Percentiles rank a stretch among this genome's conserved stretches.
Conservation (phyloP, 169 alveolate species). For the Eimeria sp. region DNA sequence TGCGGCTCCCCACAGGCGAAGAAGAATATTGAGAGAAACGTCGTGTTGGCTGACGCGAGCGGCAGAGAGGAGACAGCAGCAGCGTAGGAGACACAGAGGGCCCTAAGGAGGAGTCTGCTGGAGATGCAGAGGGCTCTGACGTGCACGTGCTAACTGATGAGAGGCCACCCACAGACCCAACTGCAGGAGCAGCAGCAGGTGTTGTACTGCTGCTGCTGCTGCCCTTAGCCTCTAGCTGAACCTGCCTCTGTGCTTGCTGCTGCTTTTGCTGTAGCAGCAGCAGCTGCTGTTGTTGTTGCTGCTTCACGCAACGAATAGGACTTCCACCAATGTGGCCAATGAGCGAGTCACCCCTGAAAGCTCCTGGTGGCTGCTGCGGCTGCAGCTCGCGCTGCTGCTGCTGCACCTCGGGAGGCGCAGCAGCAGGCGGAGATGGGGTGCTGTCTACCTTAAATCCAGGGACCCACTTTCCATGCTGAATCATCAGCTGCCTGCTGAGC, state of each 20-base stretch:
- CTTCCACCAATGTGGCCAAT: constrained; percentile 61
- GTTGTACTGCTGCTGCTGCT: constrained; percentile 25
- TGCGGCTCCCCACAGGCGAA: constrained; percentile 26
- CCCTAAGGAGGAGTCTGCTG: neutral
- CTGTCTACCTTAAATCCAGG: constrained; percentile 39
- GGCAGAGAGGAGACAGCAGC: constrained; percentile 52
- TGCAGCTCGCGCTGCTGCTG: constrained; percentile 26
- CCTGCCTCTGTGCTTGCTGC: constrained; percentile 7
- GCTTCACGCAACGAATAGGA: constrained; percentile 28
- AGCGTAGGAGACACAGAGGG: constrained; percentile 2
- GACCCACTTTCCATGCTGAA: constrained; percentile 47
- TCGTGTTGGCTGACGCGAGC: constrained; percentile 44
- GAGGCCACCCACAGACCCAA: constrained; percentile 3
- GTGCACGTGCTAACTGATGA: constrained; percentile 44
- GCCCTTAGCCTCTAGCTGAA: neutral
- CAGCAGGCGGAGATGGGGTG: constrained; percentile 59
- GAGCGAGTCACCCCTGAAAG: constrained; percentile 42
- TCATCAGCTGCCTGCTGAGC: constrained; percentile 42
- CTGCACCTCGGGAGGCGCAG: constrained; percentile 65
- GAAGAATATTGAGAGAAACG: neutral
- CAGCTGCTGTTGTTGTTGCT: constrained; percentile 33
- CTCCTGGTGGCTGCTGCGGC: constrained; percentile 44
- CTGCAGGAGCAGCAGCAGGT: constrained; percentile 27
- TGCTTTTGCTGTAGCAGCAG: neutral
- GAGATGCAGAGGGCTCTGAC: neutral